Base-by-base conservation (phyloP, 1,139 yeast genomes). In the Magnusiomyces suaveolens region DNA sequence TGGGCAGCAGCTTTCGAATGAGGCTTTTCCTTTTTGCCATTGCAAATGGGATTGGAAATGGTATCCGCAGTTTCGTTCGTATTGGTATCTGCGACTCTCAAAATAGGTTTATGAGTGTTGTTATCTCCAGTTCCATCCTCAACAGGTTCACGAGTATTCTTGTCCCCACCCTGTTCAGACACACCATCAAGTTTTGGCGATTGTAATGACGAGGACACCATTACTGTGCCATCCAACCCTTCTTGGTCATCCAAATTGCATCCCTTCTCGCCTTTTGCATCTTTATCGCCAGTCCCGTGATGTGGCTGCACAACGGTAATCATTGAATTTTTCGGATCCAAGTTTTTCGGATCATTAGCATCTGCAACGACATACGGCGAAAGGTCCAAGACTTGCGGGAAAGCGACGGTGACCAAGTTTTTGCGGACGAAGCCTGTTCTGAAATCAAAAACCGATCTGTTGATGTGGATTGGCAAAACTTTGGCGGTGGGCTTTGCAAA, bases 401-500 rank as follows among this genome's bases (percentile, higher is more conserved):
- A 88, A 20, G 80, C 69, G n/a, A 90, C 94, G 53, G 82, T 80
- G 8, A 95, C 84, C 54, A 87, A 81, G 66, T 90, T 89, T 66
- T 90, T 90, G 57, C 88, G 81, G 36, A 88, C 84, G 76, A 80
- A 80, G 58, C 86, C 92, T 0, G 96, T 87, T 57, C 81, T 74
- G 54, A 94, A 87, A 68, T 90, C 97, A 70, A 89, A 90, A 12
- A 88, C 96, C 1, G 95, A 87, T 64, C 97, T 79, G 67, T 90
- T 90, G 56, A 90, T 85, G 69, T 90, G 97, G 51, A 90, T 79
- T 55, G 92, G 81, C 54, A 90, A 74, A 58, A 88, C 75, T 18
- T 94, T 87, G 2, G 97, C 90, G 24, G 62, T 62, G 0, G 97
- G 96, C 64, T 89, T 77, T 26, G 89, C 79, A 60, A 88, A 77